Conservation (phyloP, 2,329 filamentous ascomycete genomes). For the Claviceps spartinae region DNA sequence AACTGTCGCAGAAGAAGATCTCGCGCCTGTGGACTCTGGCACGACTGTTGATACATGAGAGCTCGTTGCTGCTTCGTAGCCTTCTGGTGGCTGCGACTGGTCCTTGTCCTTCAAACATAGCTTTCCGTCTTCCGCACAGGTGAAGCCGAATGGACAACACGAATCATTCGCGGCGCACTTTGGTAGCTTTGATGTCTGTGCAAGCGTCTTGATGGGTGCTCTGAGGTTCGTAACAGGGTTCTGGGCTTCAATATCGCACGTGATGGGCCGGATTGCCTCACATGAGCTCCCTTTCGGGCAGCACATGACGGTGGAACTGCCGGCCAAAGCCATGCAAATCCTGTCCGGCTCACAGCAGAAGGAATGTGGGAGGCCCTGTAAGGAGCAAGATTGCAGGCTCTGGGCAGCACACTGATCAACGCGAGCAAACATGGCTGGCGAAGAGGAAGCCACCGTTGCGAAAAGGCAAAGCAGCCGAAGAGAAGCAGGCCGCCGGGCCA, state of each 20-base stretch:
- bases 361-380: slow-evolving; percentile 39
- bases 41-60: slow-evolving; percentile 9
- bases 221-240: slow-evolving; percentile 42
- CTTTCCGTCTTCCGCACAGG: slow-evolving; percentile 34
- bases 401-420: slow-evolving; percentile 37
- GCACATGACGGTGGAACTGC: slow-evolving; percentile 54
- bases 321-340: slow-evolving; percentile 48
- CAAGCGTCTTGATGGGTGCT: slow-evolving; percentile 52
- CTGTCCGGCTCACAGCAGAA: slow-evolving; percentile 51
- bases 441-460: slow-evolving; percentile 2
- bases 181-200: slow-evolving; percentile 40
- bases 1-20: background rate
- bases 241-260: slow-evolving; percentile 49
- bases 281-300: slow-evolving; percentile 49
- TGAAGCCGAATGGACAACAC: slow-evolving; percentile 67
- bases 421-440: slow-evolving; percentile 26
- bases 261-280: slow-evolving; percentile 46
- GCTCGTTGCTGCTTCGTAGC: slow-evolving; percentile 9
- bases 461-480: slow-evolving; percentile 7
- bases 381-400: slow-evolving; percentile 35
- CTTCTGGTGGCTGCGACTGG: slow-evolving; percentile 28
- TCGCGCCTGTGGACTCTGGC: background rate
- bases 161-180: slow-evolving; percentile 35
- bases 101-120: slow-evolving; percentile 40
- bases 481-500: slow-evolving; percentile 3